Evolutionary conservation across 1,284 basidiomycete genomes (phyloP).

Genomic region (Caloboletus firmus): DNA sequence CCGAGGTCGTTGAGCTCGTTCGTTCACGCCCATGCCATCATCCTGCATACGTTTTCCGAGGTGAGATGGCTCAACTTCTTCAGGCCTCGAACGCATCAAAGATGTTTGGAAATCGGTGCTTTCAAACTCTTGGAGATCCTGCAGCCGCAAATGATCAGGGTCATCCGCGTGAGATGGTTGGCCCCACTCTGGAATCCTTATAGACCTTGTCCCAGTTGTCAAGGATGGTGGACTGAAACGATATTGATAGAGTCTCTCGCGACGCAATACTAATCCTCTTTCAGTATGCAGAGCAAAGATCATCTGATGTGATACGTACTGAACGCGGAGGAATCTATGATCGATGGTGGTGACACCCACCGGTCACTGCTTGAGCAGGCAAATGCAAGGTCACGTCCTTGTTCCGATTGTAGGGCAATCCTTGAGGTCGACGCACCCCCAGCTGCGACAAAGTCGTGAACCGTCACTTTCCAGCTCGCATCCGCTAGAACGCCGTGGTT

Average conservation of each 20-base stretch:
- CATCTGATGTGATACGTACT: constrained; percentile 19
- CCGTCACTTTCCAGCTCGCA: constrained; percentile 12
- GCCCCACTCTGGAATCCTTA: constrained; percentile 41
- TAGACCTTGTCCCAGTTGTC: neutral
- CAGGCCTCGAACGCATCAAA: neutral
- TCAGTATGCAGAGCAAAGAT: constrained; percentile 6
- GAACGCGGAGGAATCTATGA: constrained; percentile 18
- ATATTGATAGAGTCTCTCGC: constrained; percentile 27
- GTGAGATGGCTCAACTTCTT: neutral
- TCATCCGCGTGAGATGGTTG: constrained; percentile 26
- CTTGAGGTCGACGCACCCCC: neutral
- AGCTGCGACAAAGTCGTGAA: constrained; percentile 27
- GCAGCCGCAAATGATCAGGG: constrained; percentile 37
- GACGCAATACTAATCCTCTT: constrained; percentile 15
- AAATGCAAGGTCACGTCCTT: constrained; percentile 21
- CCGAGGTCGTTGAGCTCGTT: constrained; percentile 20
- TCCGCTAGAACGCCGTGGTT: neutral
- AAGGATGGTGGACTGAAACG: constrained; percentile 18
- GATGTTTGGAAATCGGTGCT: constrained; percentile 23
- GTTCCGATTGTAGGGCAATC: constrained; percentile 11
- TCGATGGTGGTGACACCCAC: constrained; percentile 23
- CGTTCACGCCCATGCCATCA: neutral
- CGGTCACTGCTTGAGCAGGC: constrained; percentile 9
- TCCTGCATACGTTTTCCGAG: constrained; percentile 22
- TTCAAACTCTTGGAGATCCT: constrained; percentile 46